phyloP scores from a whole-genome alignment of 1,139 yeast species.

The Protomyces pachydermus region DNA sequence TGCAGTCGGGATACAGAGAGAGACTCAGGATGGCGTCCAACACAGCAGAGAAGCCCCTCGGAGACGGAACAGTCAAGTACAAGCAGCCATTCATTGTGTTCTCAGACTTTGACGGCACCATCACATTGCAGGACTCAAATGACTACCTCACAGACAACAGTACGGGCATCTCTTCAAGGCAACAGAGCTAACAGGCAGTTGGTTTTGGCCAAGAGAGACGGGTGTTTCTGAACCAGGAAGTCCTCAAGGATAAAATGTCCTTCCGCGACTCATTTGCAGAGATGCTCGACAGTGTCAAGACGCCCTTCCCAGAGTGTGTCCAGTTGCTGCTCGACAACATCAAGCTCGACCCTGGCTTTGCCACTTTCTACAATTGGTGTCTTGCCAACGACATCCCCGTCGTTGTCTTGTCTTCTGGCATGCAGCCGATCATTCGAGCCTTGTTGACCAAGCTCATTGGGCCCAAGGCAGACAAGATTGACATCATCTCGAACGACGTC shows the following conservation, averaged over 20 bases:
- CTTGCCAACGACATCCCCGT: conserved; percentile 64
- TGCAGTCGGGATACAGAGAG: too few species aligned
- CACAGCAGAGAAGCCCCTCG: conserved; percentile 11
- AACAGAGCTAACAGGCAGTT: conserved; percentile 62
- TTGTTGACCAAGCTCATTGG: conserved; percentile 71
- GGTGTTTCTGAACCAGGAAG: conserved; percentile 61
- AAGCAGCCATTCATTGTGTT: conserved; percentile 27
- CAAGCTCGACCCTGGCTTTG: conserved; percentile 85
- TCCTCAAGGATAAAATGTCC: conserved; percentile 60
- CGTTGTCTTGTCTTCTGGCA: conserved; percentile 75
- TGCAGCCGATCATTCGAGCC: conserved; percentile 83
- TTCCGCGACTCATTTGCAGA: conserved; percentile 77
- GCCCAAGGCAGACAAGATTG: conserved; percentile 61
- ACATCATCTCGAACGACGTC: conserved; percentile 78
- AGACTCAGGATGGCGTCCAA: neutral
- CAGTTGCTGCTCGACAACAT: conserved; percentile 51
- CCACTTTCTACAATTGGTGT: conserved; percentile 75
- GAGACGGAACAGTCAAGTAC: conserved; percentile 24
- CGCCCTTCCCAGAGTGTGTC: conserved; percentile 79
- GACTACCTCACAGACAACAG: conserved; percentile 46
- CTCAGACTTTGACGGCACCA: conserved; percentile 30
- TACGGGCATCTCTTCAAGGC: neutral
- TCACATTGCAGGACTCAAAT: conserved; percentile 46
- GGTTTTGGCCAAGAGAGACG: conserved; percentile 80
- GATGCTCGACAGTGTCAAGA: conserved; percentile 74